Percentiles rank a stretch among this genome's conserved stretches.
phyloP scores from a whole-genome alignment of 495 filamentous ascomycete species.

The Annulohypoxylon stygium region DNA sequence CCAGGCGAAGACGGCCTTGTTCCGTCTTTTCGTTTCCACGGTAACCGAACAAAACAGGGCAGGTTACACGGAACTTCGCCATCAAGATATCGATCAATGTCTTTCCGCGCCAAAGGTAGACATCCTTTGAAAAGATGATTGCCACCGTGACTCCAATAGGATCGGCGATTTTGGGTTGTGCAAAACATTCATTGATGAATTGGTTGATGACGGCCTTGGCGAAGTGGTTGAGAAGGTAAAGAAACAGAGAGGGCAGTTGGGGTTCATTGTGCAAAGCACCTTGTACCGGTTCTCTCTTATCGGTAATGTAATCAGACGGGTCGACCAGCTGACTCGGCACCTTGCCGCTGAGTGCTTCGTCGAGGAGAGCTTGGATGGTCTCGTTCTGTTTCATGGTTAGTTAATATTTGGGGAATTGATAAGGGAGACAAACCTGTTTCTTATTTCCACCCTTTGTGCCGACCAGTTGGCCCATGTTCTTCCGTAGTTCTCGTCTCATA shows the following conservation, averaged over 20 bases:
- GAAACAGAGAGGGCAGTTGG: conserved; percentile 72
- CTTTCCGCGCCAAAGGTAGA: conserved; percentile 76
- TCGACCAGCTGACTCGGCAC: conserved; percentile 71
- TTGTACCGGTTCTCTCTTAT: conserved; percentile 66
- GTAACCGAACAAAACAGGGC: conserved; percentile 90
- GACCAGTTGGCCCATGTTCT: conserved; percentile 80
- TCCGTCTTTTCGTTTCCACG: conserved; percentile 80
- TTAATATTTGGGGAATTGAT: neutral
- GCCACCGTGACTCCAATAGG: conserved; percentile 83
- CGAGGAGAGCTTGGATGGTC: conserved; percentile 58
- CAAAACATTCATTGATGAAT: conserved; percentile 78
- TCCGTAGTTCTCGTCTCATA: conserved; percentile 77
- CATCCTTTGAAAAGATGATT: conserved; percentile 76
- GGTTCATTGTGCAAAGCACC: conserved; percentile 67
- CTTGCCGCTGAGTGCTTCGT: conserved; percentile 56
- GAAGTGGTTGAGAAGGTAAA: conserved; percentile 88
- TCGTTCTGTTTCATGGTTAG: conserved; percentile 55
- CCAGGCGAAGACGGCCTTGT: conserved; percentile 74
- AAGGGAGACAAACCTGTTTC: conserved; percentile 56
- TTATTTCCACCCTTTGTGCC: conserved; percentile 73
- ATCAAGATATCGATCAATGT: conserved; percentile 87
- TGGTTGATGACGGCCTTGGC: conserved; percentile 81
- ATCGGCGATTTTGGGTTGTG: conserved; percentile 78
- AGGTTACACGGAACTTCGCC: conserved; percentile 84
- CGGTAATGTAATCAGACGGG: conserved; percentile 74